Conservation (phyloP, 352 stramenopile genomes). For the Phytophthora niederhauseri region DNA sequence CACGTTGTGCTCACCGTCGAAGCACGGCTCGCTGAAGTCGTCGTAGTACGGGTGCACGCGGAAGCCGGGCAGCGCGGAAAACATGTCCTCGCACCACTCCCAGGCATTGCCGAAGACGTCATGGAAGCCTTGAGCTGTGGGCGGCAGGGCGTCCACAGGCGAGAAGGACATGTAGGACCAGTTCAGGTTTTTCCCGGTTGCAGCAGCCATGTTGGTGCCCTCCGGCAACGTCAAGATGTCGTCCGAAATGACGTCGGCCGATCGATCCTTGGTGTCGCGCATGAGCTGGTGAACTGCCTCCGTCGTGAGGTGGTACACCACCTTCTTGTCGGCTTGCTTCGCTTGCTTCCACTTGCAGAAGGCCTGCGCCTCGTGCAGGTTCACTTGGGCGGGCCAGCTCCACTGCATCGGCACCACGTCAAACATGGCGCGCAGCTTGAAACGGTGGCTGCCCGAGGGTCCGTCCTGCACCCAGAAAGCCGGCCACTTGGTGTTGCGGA, state of each 20-base stretch:
- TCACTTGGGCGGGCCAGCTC: slow-evolving; percentile 97
- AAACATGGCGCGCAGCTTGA: slow-evolving; percentile 94
- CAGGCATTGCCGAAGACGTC: slow-evolving; percentile 97
- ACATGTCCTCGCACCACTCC: slow-evolving; percentile 97
- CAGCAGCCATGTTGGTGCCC: slow-evolving; percentile 46
- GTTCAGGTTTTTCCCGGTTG: slow-evolving; percentile 91
- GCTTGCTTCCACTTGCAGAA: slow-evolving; percentile 91
- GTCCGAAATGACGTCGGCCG: slow-evolving; percentile 52
- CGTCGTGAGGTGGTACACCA: slow-evolving; percentile 91
- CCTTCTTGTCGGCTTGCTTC: slow-evolving; percentile 58
- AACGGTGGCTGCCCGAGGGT: slow-evolving; percentile 94
- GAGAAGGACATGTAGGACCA: slow-evolving; percentile 92
- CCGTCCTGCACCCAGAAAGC: slow-evolving; percentile 94
- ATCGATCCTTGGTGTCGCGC: slow-evolving; percentile 66
- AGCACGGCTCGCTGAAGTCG: slow-evolving; percentile 98
- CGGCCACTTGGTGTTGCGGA: slow-evolving; percentile 97
- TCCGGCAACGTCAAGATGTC: slow-evolving; percentile 74
- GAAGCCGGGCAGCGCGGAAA: slow-evolving; percentile 94
- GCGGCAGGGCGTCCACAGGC: slow-evolving; percentile 85
- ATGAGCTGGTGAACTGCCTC: slow-evolving; percentile 95
- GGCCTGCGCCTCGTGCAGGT: slow-evolving; percentile 95
- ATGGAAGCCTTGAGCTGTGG: slow-evolving; percentile 84
- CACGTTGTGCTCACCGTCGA: slow-evolving; percentile 96
- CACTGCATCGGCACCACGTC: slow-evolving; percentile 92
- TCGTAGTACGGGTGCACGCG: slow-evolving; percentile 94